Evolutionary conservation across 163 green algal species (phyloP).

Genomic region (Coccomyxa subellipsoidea): DNA sequence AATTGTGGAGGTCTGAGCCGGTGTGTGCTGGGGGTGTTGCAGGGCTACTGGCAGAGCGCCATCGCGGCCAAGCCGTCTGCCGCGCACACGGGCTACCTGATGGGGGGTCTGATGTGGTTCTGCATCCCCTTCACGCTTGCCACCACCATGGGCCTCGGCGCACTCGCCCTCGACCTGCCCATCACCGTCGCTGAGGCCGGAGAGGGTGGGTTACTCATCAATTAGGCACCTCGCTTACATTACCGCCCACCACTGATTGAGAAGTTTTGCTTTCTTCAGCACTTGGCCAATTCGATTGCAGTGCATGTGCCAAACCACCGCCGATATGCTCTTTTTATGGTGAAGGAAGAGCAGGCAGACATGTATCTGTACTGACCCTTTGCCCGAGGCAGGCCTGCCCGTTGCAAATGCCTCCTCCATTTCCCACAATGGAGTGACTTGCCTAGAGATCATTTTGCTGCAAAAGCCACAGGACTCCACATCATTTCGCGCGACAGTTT

Average conservation of each 20-base stretch:
- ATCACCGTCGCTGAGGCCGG: slow-evolving; percentile 29
- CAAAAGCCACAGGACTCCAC: too few relatives aligned
- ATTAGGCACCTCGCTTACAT: slow-evolving; percentile 51
- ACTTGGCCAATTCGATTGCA: too few relatives aligned
- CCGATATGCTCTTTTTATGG: too few relatives aligned
- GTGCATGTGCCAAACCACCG: too few relatives aligned
- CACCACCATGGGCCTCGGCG: slow-evolving; percentile 24
- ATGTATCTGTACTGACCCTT: too few relatives aligned
- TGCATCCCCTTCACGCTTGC: slow-evolving; percentile 26
- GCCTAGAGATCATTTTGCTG: too few relatives aligned
- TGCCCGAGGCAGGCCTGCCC: too few relatives aligned
- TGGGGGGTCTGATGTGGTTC: slow-evolving; percentile 25
- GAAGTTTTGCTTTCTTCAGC: too few relatives aligned
- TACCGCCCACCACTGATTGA: not conserved
- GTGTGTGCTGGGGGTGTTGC: not conserved
- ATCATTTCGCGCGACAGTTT: not conserved
- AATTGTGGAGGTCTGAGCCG: too few relatives aligned
- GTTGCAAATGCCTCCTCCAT: too few relatives aligned
- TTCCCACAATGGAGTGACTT: too few relatives aligned
- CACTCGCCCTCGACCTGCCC: slow-evolving; percentile 24
- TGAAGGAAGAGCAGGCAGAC: too few relatives aligned
- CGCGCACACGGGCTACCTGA: slow-evolving; percentile 24
- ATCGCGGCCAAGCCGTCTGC: slow-evolving; percentile 21
- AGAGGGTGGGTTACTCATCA: slow-evolving; percentile 17
- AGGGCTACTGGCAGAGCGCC: slow-evolving; percentile 29